Evolutionary conservation across 495 filamentous ascomycete species (phyloP), one percentile per base, ranked within the genome.

Genomic region (Echria macrotheca): DNA sequence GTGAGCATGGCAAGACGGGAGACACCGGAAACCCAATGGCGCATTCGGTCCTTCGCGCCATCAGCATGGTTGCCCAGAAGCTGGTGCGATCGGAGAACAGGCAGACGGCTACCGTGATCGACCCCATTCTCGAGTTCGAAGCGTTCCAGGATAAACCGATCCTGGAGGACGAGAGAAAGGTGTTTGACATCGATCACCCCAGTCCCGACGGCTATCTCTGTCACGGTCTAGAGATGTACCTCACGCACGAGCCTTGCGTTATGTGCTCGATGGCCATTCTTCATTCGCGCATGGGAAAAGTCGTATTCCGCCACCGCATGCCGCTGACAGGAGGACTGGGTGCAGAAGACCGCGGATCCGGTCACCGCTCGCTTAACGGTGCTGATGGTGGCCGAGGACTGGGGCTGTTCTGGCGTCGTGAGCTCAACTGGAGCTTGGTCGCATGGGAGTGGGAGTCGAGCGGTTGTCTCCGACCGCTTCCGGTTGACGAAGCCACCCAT

Each of bases 211-310:
- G 91, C n/a, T 98, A 98, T 65, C 81, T 98, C 25, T 97, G 91
- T 66, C 84, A 90, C 44, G 85, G 87, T 41, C 78, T 97, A 2
- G 89, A 96, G 56, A 76, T 98, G 24, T 96, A 95, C 64, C 65
- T 91, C 25, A 91, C 89, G 1, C 91, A 96, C 61, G 93, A 98
- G 65, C 93, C 93, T 3, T 98, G 93, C 56, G 74, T 93, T 24
- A 95, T 94, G 81, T 98, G 93, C 68, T 87, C 84, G 7, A 97
- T 97, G 91, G 94, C 89, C 2, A 79, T 96, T 28, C 72, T 97
- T 15, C 89, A 97, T 52, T 96, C 89, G 0, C 79, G 93, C 22
- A 93, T 97, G 73, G 78, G 84, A 4, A 76, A 81, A 14, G 81
- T 91, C 1, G 76, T 94, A n/a, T 95, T 94, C 68, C 78, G 78